Base-by-base conservation (phyloP, 2,329 filamentous ascomycete species). In the Bisporella sp. region DNA sequence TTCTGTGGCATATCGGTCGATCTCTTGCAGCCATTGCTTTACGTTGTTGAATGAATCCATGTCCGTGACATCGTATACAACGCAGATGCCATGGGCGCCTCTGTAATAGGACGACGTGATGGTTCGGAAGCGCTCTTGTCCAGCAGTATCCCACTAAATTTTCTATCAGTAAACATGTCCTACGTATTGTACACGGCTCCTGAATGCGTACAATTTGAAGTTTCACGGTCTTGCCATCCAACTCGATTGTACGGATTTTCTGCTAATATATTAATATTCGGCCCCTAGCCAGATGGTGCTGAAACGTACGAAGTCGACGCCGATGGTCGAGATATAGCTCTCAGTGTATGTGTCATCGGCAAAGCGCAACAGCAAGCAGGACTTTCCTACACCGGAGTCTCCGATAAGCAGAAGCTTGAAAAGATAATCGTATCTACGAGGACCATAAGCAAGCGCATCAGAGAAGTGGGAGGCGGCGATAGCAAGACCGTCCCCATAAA, bases 21-120 rank as follows among this genome's bases (percentile, higher is more conserved):
- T 99, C 77, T 99, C 93, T 73, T 99, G 93, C 56, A 99, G 83
- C 93, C 93, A 99, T 80, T 99, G 93, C 87, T 99, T 97, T 66
- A 99, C 93, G 77, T 97, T 99, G 85, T 99, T 97, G 89, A 99
- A 99, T 31, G 89, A 96, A 72, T 97, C 93, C 92, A 97, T 96
- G 72, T 99, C 93, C 62, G 93, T 99, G 68, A 99, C 93, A 84
- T 99, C 93, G 81, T 97, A 99, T 70, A 99, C 93, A 63, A 99
- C 92, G 75, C 93, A 99, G 75, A 99, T 99, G 65, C 93, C 93
- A 75, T 97, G 93, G 61, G 93, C 93, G 66, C 93, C 93, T 69
- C 93, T 89, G 80, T 99, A 99, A 82, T 99, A 99, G 55, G 93
- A 97, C 41, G 92, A 97, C 56, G 93, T 99, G 77, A 99, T 99